These are phyloP conservation scores for Aspergillus quadrilineatus DNA, from an alignment of 2,329 filamentous ascomycete genomes.

Conservation along the genomic window DNA sequence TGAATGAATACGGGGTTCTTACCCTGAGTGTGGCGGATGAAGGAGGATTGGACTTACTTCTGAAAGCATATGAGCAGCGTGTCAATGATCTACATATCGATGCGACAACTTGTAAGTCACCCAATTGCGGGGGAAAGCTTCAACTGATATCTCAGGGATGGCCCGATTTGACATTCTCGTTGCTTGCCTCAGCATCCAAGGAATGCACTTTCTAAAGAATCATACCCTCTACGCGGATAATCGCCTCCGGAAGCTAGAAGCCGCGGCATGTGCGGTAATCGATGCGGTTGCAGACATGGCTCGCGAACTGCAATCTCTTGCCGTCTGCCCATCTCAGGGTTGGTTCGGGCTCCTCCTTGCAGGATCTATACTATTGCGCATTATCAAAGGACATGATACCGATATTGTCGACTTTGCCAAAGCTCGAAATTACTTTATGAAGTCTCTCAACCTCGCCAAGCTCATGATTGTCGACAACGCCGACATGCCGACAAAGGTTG, in stretches of 20 bases:
- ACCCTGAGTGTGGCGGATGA: conserved; percentile 42
- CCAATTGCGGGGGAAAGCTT: neutral
- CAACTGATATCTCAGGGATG: conserved; percentile 24
- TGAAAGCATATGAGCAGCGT: conserved; percentile 38
- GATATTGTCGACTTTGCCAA: conserved; percentile 34
- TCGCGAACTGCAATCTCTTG: conserved; percentile 21
- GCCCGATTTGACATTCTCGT: conserved; percentile 31
- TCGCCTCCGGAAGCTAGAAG: conserved; percentile 28
- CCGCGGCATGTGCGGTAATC: conserved; percentile 33
- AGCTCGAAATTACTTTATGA: conserved; percentile 36
- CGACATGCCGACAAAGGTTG: conserved; percentile 36
- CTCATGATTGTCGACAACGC: conserved; percentile 38
- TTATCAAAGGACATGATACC: conserved; percentile 38
- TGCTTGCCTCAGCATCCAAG: conserved; percentile 36
- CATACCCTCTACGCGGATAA: conserved; percentile 27
- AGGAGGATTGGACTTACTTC: conserved; percentile 36
- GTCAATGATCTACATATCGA: conserved; percentile 38
- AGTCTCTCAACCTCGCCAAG: conserved; percentile 39
- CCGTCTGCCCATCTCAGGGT: conserved; percentile 30
- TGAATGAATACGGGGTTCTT: conserved; percentile 40
- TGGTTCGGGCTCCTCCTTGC: conserved; percentile 33
- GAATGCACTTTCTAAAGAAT: conserved; percentile 39
- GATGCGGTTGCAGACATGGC: conserved; percentile 28
- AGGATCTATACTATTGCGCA: conserved; percentile 34
- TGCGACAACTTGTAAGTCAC: conserved; percentile 29